Conservation (phyloP, 345 rosid species). For the Lenwebbia sp. region DNA sequence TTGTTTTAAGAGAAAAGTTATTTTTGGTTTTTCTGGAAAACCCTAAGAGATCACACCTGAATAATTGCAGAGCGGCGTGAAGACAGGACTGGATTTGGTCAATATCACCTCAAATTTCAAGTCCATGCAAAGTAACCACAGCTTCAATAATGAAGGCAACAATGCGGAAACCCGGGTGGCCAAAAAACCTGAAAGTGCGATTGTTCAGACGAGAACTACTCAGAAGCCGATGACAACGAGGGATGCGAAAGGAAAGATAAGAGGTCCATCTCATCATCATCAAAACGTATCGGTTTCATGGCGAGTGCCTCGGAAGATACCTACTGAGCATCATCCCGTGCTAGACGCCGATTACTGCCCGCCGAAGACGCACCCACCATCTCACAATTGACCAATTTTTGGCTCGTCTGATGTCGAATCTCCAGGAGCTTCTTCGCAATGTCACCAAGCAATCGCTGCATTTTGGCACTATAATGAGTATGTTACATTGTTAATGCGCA, state of each 20-base stretch:
- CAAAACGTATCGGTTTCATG: background rate
- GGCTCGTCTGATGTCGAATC: background rate
- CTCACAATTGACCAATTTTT: slow-evolving; percentile 2
- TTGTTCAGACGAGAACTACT: background rate
- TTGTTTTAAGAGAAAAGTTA: background rate
- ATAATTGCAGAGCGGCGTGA: background rate
- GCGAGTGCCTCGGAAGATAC: background rate
- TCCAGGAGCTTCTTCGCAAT: background rate
- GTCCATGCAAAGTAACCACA: background rate
- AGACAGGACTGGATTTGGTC: background rate
- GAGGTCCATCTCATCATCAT: background rate
- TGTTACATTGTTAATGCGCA: background rate
- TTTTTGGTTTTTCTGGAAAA: background rate
- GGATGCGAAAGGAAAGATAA: background rate
- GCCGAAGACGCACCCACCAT: slow-evolving; percentile 13
- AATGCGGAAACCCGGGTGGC: background rate
- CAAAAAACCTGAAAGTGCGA: background rate
- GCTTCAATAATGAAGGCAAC: background rate
- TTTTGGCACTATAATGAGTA: background rate
- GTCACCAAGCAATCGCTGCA: background rate
- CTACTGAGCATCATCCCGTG: background rate
- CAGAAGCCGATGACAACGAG: background rate
- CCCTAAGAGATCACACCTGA: background rate
- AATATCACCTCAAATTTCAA: background rate
- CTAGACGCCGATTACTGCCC: slow-evolving; percentile 5